Evolutionary conservation across 2,329 filamentous ascomycete genomes (phyloP).

Genomic region (Ramichloridium luteum): DNA sequence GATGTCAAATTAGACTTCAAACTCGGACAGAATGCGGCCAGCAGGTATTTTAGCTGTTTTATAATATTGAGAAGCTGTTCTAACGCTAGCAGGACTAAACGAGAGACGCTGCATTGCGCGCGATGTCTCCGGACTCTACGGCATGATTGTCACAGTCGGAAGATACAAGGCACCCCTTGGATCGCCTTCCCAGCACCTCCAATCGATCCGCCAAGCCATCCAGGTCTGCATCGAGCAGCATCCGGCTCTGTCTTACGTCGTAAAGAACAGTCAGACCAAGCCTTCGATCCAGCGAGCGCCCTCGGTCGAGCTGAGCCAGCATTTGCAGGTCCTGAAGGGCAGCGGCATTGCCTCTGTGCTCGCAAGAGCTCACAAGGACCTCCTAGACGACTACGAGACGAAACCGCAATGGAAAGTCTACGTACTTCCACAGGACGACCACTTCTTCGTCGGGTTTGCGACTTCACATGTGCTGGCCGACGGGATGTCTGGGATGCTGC

Average conservation of each 20-base stretch:
- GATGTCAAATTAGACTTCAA: too few relatives aligned
- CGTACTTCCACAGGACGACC: conserved; percentile 19
- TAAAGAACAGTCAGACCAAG: conserved; percentile 26
- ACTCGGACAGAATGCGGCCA: too few relatives aligned
- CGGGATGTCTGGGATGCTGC: conserved; percentile 31
- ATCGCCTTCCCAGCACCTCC: conserved; percentile 10
- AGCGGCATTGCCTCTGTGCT: conserved; percentile 12
- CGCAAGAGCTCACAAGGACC: conserved; percentile 24
- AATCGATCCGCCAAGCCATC: conserved; percentile 23
- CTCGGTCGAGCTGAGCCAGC: conserved; percentile 28
- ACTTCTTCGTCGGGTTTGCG: conserved; percentile 25
- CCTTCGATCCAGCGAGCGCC: conserved; percentile 24
- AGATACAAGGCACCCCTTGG: conserved; percentile 19
- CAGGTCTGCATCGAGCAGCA: conserved; percentile 29
- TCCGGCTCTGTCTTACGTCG: conserved; percentile 27
- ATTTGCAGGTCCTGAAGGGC: conserved; percentile 26
- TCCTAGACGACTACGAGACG: conserved; percentile 16
- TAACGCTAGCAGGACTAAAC: conserved; percentile 30
- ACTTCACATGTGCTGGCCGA: conserved; percentile 36
- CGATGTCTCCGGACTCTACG: conserved; percentile 31
- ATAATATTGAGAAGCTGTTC: too few relatives aligned
- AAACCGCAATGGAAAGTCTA: conserved; percentile 35
- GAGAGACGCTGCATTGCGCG: conserved; percentile 32
- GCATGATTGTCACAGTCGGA: conserved; percentile 28
- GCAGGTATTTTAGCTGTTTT: too few relatives aligned